phyloP scores from a whole-genome alignment of 257 asterid species.

The Solanum paucissectum region DNA sequence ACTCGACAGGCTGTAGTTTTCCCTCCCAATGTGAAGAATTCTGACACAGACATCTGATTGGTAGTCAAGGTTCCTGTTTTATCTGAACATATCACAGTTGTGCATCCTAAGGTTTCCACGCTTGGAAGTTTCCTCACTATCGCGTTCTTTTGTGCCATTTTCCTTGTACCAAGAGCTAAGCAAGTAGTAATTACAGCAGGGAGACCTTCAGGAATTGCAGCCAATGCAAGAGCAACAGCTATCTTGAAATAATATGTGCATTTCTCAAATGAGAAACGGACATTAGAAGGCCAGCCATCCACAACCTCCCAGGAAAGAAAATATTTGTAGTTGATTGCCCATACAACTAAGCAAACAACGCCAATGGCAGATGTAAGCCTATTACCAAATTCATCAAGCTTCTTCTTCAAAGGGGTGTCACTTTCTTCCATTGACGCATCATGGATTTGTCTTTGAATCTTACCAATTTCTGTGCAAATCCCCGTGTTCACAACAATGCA shows the following conservation, averaged over 20 bases:
- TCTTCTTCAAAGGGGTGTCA: slow-evolving; percentile 57
- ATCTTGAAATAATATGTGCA: slow-evolving; percentile 67
- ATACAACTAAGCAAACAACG: slow-evolving; percentile 40
- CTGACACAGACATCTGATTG: slow-evolving; percentile 55
- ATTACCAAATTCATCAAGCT: slow-evolving; percentile 63
- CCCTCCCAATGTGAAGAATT: slow-evolving; percentile 44
- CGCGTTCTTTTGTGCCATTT: slow-evolving; percentile 62
- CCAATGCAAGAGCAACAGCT: slow-evolving; percentile 72
- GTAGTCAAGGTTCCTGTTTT: slow-evolving; percentile 68
- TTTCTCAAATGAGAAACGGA: slow-evolving; percentile 47
- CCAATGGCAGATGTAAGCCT: slow-evolving; percentile 53
- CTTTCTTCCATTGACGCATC: slow-evolving; percentile 54
- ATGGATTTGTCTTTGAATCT: slow-evolving; percentile 52
- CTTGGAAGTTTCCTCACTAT: slow-evolving; percentile 65
- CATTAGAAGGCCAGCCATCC: slow-evolving; percentile 47
- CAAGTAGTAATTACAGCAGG: slow-evolving; percentile 71
- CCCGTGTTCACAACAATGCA: slow-evolving; percentile 47
- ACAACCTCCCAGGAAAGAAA: slow-evolving; percentile 49
- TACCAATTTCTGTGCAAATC: slow-evolving; percentile 58
- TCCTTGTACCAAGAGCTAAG: slow-evolving; percentile 58
- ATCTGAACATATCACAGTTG: slow-evolving; percentile 67
- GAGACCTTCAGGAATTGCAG: slow-evolving; percentile 79
- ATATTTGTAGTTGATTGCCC: slow-evolving; percentile 55
- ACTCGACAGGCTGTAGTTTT: slow-evolving; percentile 17
- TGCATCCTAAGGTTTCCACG: slow-evolving; percentile 69